Evolutionary conservation across 2,329 filamentous ascomycete genomes (phyloP), one percentile per base, ranked within the genome.

Genomic region (Clarireedia homoeocarpa): DNA sequence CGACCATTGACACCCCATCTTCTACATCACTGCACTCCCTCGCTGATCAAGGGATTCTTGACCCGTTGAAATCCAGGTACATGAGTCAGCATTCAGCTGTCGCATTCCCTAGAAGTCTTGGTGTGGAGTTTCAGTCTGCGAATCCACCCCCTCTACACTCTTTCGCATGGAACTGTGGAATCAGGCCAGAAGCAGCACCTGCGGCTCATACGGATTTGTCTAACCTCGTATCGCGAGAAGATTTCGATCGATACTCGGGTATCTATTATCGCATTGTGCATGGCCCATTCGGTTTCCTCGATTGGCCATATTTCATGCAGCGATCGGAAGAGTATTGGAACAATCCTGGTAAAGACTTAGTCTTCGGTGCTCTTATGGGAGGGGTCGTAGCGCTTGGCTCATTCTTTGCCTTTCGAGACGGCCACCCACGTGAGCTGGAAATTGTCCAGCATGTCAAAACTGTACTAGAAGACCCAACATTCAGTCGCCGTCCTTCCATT

Each of bases 141-240:
- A 66, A 67, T 12, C 69, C 69, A 17, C 70, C 70, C 5, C 64
- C 68, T n/a, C 58, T 72, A 7, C 71, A 72, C 53, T 71, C 70
- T 2, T 73, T 70, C 56, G 71, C 63, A 12, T 72, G 69, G 58
- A 71, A 72, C 52, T 58, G 66, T 20, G 69, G 70, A 1, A 61
- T 66, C 15, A 61, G 71, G 40, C 59, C 63, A 14, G 60, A 62
- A 2, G 61, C 60, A 51, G 48, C 51, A 2, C 61, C 65, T 4
- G 56, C 58, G 6, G 59, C 57, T 12, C 54, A 53, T 30, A 52
- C 49, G 12, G 58, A 61, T 26, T 47, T 72, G 6, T 61, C 58
- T 3, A 51, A 63, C 1, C 59, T 66, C 17, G n/a, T 55, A 24
- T 55, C 53, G 9, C 26, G 34, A 50, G 46, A 55, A 26, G 53